Evolutionary conservation across 176 grass and related monocot species (phyloP), one percentile per base, ranked within the genome.

Genomic region (Thinopyrum elongatum): DNA sequence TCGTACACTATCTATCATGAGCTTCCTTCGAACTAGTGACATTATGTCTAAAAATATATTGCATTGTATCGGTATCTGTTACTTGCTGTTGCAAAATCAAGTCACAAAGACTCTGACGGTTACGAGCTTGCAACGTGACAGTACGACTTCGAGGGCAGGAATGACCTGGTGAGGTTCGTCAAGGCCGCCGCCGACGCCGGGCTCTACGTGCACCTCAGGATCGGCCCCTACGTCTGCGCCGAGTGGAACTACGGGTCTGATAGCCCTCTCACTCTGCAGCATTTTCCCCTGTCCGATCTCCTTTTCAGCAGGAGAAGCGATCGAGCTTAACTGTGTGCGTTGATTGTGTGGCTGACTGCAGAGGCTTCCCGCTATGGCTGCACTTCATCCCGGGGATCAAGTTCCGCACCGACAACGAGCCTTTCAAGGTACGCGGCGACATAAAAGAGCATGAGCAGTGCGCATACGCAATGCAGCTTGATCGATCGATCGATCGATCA

Each of bases 61-160:
- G 1, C 70, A 74, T 26, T 27, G 6, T 39, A 1, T 42, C 11
- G n/a, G 23, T 39, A 3, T 8, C 22, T 29, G 8, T 29, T 19
- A 41, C 14, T 35, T 35, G 0, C 19, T 62, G 3, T 39, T 84
- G 38, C 63, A 14, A 26, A 10, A 74, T 8, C 27, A 35, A 3
- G 21, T 8, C 6, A n/a, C 25, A 0, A 46, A 46, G 0, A 22
- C 19, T 83, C 78, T 90, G 72, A 90, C 17, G 49, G 38, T 41
- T 8, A 59, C n/a, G 30, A 30, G 21, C 14, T 57, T 57, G 39
- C 46, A 10, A 66, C 86, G 44, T 30, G 49, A 87, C 92, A 99
- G 97, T 99, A 99, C 88, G 94, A 99, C 80, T 99, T 99, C 87
- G 94, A 93, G 74, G 97, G 97, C 21, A 95, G 97, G 82, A 99